Base-by-base conservation (phyloP, 1,284 basidiomycete genomes). In the Fistulinella staudtii region DNA sequence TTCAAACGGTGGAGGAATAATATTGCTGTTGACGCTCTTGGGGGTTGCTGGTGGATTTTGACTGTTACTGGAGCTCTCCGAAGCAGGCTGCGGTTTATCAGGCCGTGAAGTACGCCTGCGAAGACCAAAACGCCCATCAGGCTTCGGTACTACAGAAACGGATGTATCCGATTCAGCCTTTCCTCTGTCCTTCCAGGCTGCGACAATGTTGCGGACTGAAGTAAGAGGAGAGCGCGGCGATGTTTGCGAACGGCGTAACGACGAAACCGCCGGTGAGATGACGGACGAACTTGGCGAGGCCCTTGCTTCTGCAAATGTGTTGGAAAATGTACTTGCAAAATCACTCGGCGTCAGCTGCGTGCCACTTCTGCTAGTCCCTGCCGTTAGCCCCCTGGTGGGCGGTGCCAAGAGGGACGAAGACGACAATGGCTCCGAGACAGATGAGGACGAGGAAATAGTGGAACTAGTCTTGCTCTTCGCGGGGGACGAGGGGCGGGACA, bases 141-240 rank as follows among this genome's bases (percentile, higher is more conserved):
- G 21, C 20, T 47, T 51, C 9, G 45, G 25, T 13, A 49, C 42
- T 2, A 55, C 50, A 14, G 62, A 62, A 36, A 58, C 39, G 4
- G 63, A 56, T 2, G 53, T 52, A 3, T 55, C 49, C 1, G 62
- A 53, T 37, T 58, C 47, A n/a, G n/a, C n/a, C n/a, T n/a, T n/a
- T n/a, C n/a, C n/a, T n/a, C 77, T 76, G 52, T 82, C 81, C 61
- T 84, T 88, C 88, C 88, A 92, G 4, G 83, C 74, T 0, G 81
- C 78, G 10, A 93, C 83, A 47, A 91, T 82, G 51, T 86, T 90
- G 21, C 84, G 75, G 25, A 92, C 85, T 10, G 81, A 81, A 1
- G 78, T 72, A 13, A 87, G 68, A 2, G 85, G 84, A 5, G 82
- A 85, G 6, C 80, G 75, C 5, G 83, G 80, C 2, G 80, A 79